phyloP scores from a whole-genome alignment of 208 protist species.

The Crithidia bombi region DNA sequence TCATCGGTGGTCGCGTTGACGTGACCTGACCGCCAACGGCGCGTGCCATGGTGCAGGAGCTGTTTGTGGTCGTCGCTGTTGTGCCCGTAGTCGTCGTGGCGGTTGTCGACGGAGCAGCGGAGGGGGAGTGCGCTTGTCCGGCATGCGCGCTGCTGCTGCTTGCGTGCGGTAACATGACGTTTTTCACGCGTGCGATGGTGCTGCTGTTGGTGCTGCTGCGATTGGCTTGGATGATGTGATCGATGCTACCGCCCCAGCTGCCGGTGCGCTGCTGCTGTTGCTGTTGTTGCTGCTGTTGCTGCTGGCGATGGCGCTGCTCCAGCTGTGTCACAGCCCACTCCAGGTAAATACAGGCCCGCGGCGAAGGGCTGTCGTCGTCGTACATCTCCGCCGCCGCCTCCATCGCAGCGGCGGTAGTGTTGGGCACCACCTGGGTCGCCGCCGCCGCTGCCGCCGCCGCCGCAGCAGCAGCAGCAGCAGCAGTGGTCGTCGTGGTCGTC shows the following conservation, averaged over 20 bases:
- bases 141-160: constrained; percentile 4
- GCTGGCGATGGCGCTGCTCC: constrained; percentile 2
- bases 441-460: too few species aligned
- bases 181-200: constrained; percentile 4
- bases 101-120: not conserved
- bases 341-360: constrained; percentile 21
- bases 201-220: constrained; percentile 5
- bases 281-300: not conserved
- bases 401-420: constrained; percentile 7
- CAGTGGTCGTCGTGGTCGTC: not conserved
- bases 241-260: not conserved
- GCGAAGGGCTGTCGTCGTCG: constrained; percentile 29
- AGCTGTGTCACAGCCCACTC: constrained; percentile 29
- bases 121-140: not conserved
- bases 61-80: constrained; percentile 12
- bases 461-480: not conserved
- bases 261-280: not conserved
- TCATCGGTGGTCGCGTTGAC: constrained; percentile 8
- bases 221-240: too few species aligned
- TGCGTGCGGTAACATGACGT: not conserved
- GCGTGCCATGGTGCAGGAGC: constrained; percentile 18
- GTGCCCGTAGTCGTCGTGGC: not conserved
- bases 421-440: too few species aligned
- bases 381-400: constrained; percentile 10
- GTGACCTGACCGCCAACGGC: not conserved